Base-by-base conservation (phyloP, 2,329 filamentous ascomycete species). In the Dothideomycetes sp. region DNA sequence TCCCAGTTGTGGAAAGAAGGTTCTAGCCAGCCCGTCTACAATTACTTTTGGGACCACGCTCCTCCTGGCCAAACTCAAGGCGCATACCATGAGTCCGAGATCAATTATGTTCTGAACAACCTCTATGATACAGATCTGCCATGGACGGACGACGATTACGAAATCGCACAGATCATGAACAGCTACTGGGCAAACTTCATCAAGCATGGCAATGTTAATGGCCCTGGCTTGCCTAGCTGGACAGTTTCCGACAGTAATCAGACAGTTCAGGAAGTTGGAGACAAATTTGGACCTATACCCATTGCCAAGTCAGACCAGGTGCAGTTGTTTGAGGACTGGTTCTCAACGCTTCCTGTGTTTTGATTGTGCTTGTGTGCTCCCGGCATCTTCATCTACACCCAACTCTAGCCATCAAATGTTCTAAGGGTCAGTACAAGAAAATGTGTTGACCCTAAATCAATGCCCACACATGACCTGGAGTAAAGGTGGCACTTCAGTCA, bases 51-150 rank as follows among this genome's bases (percentile, higher is more conserved):
- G 54, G 51, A 49, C 35, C 59, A 62, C 36, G 59, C 59, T 2
- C 59, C 56, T 1, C 59, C 59, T 0, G 54, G 57, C 5, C 59
- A 62, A 40, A 24, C 36, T 34, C 46, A 48, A 39, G 61, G 61
- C 5, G 60, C 61, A 5, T 59, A 53, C 46, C 59, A 63, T 40
- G 49, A 54, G 46, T 57, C 56, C 2, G 61, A 64, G 50, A 58
- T 64, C 40, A 57, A 55, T 44, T 63, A 64, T 38, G 53, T 52
- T 1, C 47, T 61, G 17, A 61, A 63, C 41, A 53, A 55, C 19
- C 48, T 64, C 11, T 62, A 61, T 37, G 54, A 37, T 44, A 60
- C 55, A 18, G 46, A 37, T 7, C 49, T 52, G 4, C 43, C 42
- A 4, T 57, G 49, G 44, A 47, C 53, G 22, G 49, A 50, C 2